Conservation (phyloP, 2,329 filamentous ascomycete genomes). For the Eutypa lata region DNA sequence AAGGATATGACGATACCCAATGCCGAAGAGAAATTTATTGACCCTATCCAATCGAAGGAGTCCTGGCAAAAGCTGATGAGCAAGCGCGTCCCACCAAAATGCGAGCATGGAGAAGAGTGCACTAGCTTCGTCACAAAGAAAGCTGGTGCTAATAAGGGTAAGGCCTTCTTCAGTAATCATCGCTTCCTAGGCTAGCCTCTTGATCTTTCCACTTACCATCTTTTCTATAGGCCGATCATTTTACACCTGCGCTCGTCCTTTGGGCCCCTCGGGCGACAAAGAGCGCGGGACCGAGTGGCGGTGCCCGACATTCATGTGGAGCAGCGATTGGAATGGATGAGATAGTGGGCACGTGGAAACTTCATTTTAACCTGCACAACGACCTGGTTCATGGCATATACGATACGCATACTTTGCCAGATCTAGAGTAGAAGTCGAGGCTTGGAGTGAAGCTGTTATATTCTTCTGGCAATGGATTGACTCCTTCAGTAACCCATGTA, state of each 20-base stretch:
- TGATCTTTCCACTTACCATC: slow-evolving; percentile 3
- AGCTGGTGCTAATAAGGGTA: slow-evolving; percentile 75
- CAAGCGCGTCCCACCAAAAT: slow-evolving; percentile 70
- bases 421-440: too few relatives aligned
- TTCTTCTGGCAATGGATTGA: too few relatives aligned
- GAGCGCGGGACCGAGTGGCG: slow-evolving; percentile 84
- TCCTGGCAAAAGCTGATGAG: slow-evolving; percentile 83
- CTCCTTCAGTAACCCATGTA: too few relatives aligned
- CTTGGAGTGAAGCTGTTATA: too few relatives aligned
- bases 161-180: slow-evolving; percentile 20
- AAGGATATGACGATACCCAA: slow-evolving; percentile 2
- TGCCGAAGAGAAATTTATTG: slow-evolving; percentile 46
- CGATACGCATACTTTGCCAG: too few relatives aligned
- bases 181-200: slow-evolving; percentile 1
- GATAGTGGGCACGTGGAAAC: not conserved
- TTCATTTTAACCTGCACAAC: too few relatives aligned
- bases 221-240: slow-evolving; percentile 54
- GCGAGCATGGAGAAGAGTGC: slow-evolving; percentile 87
- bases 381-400: too few relatives aligned
- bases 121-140: slow-evolving; percentile 84
- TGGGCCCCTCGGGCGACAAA: slow-evolving; percentile 82
- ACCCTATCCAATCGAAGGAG: slow-evolving; percentile 71
- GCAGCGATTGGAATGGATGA: slow-evolving; percentile 51
- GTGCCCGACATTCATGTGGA: slow-evolving; percentile 79
- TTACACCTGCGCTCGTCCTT: slow-evolving; percentile 64